Evolutionary conservation across 306 rosid species (phyloP), one percentile per base, ranked within the genome.

Genomic region (Citrullus mucosospermus): DNA sequence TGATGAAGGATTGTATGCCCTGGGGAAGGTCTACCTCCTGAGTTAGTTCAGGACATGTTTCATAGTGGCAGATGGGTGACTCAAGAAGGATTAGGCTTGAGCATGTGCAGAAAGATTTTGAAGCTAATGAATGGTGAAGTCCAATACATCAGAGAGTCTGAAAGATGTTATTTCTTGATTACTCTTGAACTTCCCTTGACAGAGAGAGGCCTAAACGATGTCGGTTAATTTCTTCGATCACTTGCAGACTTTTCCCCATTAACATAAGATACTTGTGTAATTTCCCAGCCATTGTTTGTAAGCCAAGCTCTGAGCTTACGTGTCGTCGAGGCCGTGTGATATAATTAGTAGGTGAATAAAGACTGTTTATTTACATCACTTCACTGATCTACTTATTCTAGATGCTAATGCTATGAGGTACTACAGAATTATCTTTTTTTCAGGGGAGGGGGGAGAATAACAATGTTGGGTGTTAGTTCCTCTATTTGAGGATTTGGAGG

Each of bases 21-120:
- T 4, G 99, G 99, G 56, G 94, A 96, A 83, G 99, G 99, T 83
- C 90, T 96, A 78, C 98, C 99, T 5, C 81, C 97, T 55, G 97
- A 91, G 60, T 76, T 91, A 90, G 80, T 96, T 85, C 97, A 93
- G 75, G 99, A 96, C 88, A 92, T 96, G 99, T 93, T 92, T 80
- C 96, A 93, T 56, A 86, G 85, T 84, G 88, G 90, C 75, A 80
- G 78, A 63, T 92, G 99, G 97, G 84, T 67, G 88, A 92, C 90
- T 85, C 94, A 87, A 81, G 99, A 92, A 82, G 99, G 99, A 46
- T 82, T 92, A 55, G 99, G 96, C 77, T 86, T 96, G 79, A 92
- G 96, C 91, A 92, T 96, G 89, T 91, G 98, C 90, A 82, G 96
- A 80, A 96, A 91, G 88, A 92, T 96, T 80, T 72, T 92, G 60